Evolutionary conservation across 306 rosid species (phyloP).

Genomic region (Vicia villosa): DNA sequence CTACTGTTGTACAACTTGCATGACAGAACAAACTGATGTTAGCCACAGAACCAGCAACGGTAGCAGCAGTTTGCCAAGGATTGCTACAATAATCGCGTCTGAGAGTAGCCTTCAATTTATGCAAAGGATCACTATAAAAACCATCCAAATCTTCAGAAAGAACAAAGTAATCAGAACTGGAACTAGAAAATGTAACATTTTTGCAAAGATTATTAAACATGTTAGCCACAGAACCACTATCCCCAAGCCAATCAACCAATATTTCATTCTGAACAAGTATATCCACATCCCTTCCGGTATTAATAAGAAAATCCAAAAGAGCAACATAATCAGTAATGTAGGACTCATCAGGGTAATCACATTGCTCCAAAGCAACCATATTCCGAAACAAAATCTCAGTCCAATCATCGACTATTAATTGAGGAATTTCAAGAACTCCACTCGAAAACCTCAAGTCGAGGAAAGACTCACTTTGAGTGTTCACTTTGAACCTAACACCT

Average conservation of each 20-base stretch:
- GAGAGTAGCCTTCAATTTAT: conserved; percentile 35
- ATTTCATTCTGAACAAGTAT: conserved; percentile 23
- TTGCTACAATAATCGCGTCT: conserved; percentile 38
- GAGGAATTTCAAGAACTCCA: conserved; percentile 38
- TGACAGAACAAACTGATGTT: conserved; percentile 44
- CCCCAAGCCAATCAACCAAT: conserved; percentile 30
- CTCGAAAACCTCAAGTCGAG: conserved; percentile 35
- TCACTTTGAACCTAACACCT: conserved; percentile 28
- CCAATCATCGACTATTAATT: conserved; percentile 20
- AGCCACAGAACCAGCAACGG: too few species aligned
- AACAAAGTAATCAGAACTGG: not conserved
- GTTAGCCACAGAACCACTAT: conserved; percentile 25
- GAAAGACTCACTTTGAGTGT: not conserved
- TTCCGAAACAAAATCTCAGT: conserved; percentile 38
- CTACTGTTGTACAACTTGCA: not conserved
- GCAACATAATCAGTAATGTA: conserved; percentile 36
- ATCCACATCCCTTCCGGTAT: conserved; percentile 32
- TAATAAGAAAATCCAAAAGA: conserved; percentile 32
- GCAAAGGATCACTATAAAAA: conserved; percentile 12
- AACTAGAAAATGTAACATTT: not conserved
- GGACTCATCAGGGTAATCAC: conserved; percentile 17
- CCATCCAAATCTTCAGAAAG: conserved; percentile 10
- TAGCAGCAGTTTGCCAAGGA: conserved; percentile 39
- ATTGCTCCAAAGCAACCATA: conserved; percentile 43
- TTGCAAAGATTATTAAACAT: conserved; percentile 28